Evolutionary conservation across 371 early-diverging fungal genomes (phyloP), one percentile per base, ranked within the genome.

Genomic region (Zancudomyces culisetae): DNA sequence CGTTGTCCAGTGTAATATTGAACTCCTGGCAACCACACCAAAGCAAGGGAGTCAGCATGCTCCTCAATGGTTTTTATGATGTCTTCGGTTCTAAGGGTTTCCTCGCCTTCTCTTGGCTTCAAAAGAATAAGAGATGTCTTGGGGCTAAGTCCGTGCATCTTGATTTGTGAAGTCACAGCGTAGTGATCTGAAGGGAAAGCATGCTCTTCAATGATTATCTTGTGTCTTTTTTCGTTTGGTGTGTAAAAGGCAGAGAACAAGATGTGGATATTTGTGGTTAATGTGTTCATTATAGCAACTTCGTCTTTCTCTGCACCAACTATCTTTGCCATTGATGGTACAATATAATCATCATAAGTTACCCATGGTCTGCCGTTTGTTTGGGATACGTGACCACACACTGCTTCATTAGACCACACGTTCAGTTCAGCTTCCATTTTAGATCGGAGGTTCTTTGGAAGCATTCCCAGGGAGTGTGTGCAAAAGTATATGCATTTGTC

Each of bases 141-240:
- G 0, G 93, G 87, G 50, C 85, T 77, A 53, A 68, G 74, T 2
- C 81, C 85, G 53, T 91, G 88, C 63, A 84, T 79, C 42, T 73
- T 66, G 53, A 89, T 73, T 63, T 94, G 93, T 24, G 90, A 87
- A 51, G 75, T 74, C 23, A 91, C 70, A 1, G 92, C 93, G 62
- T 87, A 96, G 78, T 82, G 81, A 63, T 94, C 95, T 6, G 92
- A 91, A 8, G 97, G 97, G 58, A 97, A 97, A 1, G 92, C 86
- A 62, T 86, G 85, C 54, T 73, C 64, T 63, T 97, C 97, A 51
- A 97, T 85, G 55, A 97, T 49, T 45, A 97, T 81, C 73, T 90
- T 91, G 70, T 70, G 81, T 3, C 87, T 71, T 3, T 60, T 56
- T 4, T 60, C 52, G 0, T 83, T 85, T 6, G 97, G 97, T 10